These are phyloP conservation scores for Apiospora saccharicola DNA, from an alignment of 2,329 filamentous ascomycete species.

Conservation along the genomic window DNA sequence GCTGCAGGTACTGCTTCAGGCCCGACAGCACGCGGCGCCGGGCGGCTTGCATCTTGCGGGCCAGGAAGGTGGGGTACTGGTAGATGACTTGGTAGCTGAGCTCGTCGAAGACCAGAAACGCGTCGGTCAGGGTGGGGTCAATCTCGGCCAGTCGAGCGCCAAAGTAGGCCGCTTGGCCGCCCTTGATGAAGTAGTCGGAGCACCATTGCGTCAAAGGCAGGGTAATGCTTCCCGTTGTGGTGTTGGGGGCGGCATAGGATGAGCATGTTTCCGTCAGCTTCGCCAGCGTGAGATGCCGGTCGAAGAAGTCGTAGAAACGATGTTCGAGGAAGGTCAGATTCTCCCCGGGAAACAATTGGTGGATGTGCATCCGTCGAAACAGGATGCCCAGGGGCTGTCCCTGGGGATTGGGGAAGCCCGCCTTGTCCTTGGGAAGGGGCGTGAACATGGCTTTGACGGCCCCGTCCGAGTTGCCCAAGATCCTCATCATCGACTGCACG, in stretches of 20 bases:
- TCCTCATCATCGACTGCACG: background rate
- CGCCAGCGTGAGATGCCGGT: background rate
- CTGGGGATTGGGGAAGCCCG: constrained; percentile 20
- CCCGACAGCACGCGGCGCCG: constrained; percentile 27
- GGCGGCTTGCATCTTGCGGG: constrained; percentile 31
- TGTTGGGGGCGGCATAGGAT: background rate
- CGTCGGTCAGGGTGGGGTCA: constrained; percentile 28
- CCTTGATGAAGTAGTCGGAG: constrained; percentile 34
- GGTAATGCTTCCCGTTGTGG: constrained; percentile 19
- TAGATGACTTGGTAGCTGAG: constrained; percentile 40
- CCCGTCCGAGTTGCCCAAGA: background rate
- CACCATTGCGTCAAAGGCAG: constrained; percentile 34
- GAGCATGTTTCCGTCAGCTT: background rate
- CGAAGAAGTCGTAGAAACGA: background rate
- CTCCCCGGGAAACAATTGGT: constrained; percentile 19
- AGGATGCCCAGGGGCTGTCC: constrained; percentile 6
- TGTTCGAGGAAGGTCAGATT: background rate
- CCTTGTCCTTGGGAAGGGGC: constrained; percentile 10
- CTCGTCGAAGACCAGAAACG: constrained; percentile 37
- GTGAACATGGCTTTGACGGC: background rate
- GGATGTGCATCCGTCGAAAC: constrained; percentile 21
- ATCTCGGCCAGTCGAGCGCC: constrained; percentile 32
- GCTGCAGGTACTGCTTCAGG: constrained; percentile 31
- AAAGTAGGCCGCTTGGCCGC: constrained; percentile 36
- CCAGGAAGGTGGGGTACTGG: constrained; percentile 36